phyloP scores from a whole-genome alignment of 139 green algal species.

The Ettlia oleoabundans region DNA sequence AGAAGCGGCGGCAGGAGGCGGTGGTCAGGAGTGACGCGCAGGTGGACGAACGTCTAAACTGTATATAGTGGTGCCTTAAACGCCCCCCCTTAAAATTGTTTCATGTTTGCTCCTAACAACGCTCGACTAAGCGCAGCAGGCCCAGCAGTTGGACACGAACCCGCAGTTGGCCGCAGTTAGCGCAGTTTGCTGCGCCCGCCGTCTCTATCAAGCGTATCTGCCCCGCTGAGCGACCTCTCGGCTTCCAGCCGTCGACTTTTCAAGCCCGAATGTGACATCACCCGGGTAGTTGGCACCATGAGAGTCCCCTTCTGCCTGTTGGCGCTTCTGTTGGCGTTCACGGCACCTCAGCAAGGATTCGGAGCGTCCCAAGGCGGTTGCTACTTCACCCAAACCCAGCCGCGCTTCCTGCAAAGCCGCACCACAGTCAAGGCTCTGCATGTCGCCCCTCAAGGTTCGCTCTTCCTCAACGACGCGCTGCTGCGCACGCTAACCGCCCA shows the following conservation, averaged over 20 bases:
- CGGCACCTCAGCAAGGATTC: too few relatives aligned
- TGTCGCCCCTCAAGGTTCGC: neutral
- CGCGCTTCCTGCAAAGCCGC: neutral
- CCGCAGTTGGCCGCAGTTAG: neutral
- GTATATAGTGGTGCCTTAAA: too few relatives aligned
- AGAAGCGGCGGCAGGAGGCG: too few relatives aligned
- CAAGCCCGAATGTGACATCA: neutral
- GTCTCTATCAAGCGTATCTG: too few relatives aligned
- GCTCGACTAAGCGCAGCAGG: too few relatives aligned
- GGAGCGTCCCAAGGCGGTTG: neutral
- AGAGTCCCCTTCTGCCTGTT: neutral
- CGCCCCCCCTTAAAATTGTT: too few relatives aligned
- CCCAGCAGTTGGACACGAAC: neutral
- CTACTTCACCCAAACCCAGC: conserved; percentile 1
- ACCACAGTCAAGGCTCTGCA: conserved; percentile 15
- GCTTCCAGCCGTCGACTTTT: too few relatives aligned
- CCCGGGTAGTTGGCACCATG: neutral
- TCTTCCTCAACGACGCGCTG: conserved; percentile 40
- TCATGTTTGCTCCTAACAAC: too few relatives aligned
- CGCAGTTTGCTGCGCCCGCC: neutral
- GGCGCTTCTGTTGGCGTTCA: neutral
- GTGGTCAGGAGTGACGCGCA: too few relatives aligned
- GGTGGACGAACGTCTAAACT: too few relatives aligned
- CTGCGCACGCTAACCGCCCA: conserved; percentile 29
- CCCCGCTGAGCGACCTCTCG: too few relatives aligned